Base-by-base conservation (phyloP, 2,329 filamentous ascomycete species). In the Phoma sp. region DNA sequence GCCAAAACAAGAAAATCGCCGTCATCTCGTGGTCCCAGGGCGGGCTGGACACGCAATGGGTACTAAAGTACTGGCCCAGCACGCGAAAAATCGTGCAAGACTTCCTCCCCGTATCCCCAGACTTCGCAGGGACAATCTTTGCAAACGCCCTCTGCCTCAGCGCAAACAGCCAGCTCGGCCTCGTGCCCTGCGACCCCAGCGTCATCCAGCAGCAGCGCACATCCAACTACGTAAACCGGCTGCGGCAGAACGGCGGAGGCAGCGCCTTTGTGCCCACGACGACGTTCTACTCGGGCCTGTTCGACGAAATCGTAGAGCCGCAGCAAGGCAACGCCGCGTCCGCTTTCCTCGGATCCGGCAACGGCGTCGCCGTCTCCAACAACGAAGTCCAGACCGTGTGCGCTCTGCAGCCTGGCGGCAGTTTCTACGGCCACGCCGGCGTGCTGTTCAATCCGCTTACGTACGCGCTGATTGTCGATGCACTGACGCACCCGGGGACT, bases 11-110 rank as follows among this genome's bases (percentile, higher is more conserved):
- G 33, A 57, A 61, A n/a, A 55, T 66, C 10, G 60, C 58, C 17
- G 72, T 84, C 19, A 68, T 85, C n/a, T 77, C 76, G 13, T 86
- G 81, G 81, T 84, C 81, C 0, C 83, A 86, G 68, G 84, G 84
- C 15, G 80, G 79, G 43, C 70, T 86, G 2, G 73, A 82, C 54
- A 74, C 79, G 0, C 84, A 86, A 72, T 86, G 84, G 84, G 82
- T 80, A 0, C 73, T 84, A 58, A 85, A 84, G 59, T 85, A 84
- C 73, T 85, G 81, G 80, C 82, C 82, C 0, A 82, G 78, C 1
- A 82, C 80, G 1, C 77, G 78, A 4, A 59, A 57, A 2, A 69
- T 73, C 0, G 76, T 81, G 2, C 74, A 74, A n/a, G 79, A 85
- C 64, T 79, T 83, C 65, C 75, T 86, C 36, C 76, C 80, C 39